Conservation (phyloP, 2,329 filamentous ascomycete genomes). For the Stagonosporopsis tanaceti region DNA sequence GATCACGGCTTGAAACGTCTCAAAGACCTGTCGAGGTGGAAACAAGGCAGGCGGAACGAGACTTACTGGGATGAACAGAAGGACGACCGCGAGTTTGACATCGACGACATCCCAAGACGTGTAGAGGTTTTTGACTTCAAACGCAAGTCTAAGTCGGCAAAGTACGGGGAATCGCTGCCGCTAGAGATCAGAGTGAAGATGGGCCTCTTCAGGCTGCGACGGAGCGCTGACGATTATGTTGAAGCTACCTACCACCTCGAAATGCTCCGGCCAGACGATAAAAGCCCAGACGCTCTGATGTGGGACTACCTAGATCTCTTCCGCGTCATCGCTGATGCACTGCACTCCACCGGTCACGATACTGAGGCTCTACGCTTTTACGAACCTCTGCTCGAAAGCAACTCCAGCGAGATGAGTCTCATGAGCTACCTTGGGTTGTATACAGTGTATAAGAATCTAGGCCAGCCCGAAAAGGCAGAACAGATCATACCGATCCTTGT, state of each 20-base stretch:
- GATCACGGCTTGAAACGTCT: slow-evolving; percentile 72
- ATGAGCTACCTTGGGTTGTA: slow-evolving; percentile 48
- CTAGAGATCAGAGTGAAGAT: slow-evolving; percentile 84
- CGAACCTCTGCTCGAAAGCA: slow-evolving; percentile 52
- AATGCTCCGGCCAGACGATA: slow-evolving; percentile 72
- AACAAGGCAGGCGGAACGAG: slow-evolving; percentile 78
- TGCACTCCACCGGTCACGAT: slow-evolving; percentile 61
- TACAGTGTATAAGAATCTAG: slow-evolving; percentile 72
- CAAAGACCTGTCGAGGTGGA: slow-evolving; percentile 79
- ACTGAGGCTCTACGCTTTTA: slow-evolving; percentile 68
- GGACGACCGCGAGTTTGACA: slow-evolving; percentile 92
- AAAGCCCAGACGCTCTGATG: slow-evolving; percentile 59
- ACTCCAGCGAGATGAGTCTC: slow-evolving; percentile 36
- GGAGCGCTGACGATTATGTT: slow-evolving; percentile 66
- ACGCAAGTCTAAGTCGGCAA: slow-evolving; percentile 61
- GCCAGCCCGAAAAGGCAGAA: slow-evolving; percentile 73
- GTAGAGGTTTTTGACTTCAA: slow-evolving; percentile 67
- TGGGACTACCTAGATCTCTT: slow-evolving; percentile 81
- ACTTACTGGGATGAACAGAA: slow-evolving; percentile 76
- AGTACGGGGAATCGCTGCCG: slow-evolving; percentile 78
- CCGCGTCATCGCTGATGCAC: slow-evolving; percentile 70
- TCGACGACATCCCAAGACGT: slow-evolving; percentile 72
- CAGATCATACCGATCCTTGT: slow-evolving; percentile 79
- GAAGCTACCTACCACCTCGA: slow-evolving; percentile 72
- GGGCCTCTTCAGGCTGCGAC: slow-evolving; percentile 79